Evolutionary conservation across 305 asterid genomes (phyloP).

Genomic region (Fraxinus albicans): DNA sequence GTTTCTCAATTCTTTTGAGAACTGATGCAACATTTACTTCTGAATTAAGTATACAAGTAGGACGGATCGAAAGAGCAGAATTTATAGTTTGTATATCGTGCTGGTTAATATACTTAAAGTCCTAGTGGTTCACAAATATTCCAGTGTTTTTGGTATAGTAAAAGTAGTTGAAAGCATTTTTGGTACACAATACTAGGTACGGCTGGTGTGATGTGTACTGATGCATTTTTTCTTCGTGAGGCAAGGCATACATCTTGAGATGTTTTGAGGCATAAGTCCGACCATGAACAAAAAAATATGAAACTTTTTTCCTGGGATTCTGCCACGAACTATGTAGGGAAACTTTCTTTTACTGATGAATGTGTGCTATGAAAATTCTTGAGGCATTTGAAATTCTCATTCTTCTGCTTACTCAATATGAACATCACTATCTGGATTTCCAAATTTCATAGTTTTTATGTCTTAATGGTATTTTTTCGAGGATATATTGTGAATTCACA

Average conservation of each 20-base stretch:
- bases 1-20: not conserved
- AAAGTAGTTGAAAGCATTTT: no score
- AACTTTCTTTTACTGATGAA: conserved; percentile 8
- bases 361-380: conserved; percentile 7
- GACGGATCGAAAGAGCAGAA: not conserved
- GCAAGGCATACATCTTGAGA: no score
- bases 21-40: not conserved
- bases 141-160: no score
- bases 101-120: not conserved
- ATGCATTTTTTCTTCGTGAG: no score
- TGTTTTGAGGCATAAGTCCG: not conserved
- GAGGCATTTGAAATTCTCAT: no score
- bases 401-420: not conserved
- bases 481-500: no score
- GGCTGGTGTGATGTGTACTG: no score
- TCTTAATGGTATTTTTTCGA: no score
- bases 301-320: conserved; percentile 33
- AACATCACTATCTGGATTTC: no score
- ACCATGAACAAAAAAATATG: no score
- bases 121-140: not conserved
- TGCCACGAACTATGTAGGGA: conserved; percentile 28
- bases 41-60: not conserved
- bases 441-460: no score
- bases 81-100: not conserved
- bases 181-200: no score